Evolutionary conservation across 805 yeast species (phyloP).

Genomic region (Teunomyces barrocoloradensis): DNA sequence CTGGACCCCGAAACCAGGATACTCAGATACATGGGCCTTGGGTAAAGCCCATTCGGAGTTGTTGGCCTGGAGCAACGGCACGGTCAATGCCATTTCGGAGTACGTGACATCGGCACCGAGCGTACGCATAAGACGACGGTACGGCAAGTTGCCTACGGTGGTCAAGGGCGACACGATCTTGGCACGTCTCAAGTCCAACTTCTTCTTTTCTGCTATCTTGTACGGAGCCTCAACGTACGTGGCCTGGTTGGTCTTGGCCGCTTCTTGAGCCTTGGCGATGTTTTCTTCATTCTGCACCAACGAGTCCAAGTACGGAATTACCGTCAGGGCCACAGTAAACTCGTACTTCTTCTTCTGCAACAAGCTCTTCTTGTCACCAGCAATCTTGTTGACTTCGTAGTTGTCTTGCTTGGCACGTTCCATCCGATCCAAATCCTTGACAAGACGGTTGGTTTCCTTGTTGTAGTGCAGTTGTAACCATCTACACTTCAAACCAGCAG

Average conservation of each 20-base stretch:
- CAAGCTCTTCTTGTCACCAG: conserved; percentile 41
- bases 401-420: conserved; percentile 33
- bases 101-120: conserved; percentile 92
- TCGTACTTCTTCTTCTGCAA: conserved; percentile 63
- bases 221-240: conserved; percentile 76
- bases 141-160: conserved; percentile 96
- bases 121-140: conserved; percentile 85
- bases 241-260: conserved; percentile 33
- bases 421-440: conserved; percentile 42
- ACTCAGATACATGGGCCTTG: conserved; percentile 78
- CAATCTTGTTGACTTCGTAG: conserved; percentile 64
- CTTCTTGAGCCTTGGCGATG: conserved; percentile 30
- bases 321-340: conserved; percentile 55
- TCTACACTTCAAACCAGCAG: conserved; percentile 88
- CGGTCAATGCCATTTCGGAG: conserved; percentile 89
- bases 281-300: conserved; percentile 45
- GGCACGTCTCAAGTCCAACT: conserved; percentile 62
- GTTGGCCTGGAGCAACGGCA: conserved; percentile 85
- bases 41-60: conserved; percentile 98
- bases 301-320: conserved; percentile 64
- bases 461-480: conserved; percentile 76
- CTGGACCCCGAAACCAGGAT: conserved; percentile 91
- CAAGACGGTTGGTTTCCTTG: conserved; percentile 42
- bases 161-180: conserved; percentile 94
- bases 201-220: conserved; percentile 78